Conservation (phyloP, 345 rosid genomes). For the Hypericum perforatum region DNA sequence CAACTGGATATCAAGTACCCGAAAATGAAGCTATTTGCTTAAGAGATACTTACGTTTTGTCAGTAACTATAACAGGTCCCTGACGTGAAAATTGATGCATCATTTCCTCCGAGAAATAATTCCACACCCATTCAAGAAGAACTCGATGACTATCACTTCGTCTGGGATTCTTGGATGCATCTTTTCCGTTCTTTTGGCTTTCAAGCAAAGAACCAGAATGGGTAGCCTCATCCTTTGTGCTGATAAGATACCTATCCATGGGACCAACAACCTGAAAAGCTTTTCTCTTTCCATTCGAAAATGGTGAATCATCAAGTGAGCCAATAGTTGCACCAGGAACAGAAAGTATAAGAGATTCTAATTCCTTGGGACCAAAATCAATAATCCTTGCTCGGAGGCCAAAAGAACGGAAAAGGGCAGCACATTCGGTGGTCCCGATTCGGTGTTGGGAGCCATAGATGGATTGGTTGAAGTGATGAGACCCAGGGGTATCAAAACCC, state of each 20-base stretch:
- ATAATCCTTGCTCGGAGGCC: slow-evolving; percentile 63
- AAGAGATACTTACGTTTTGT: slow-evolving; percentile 37
- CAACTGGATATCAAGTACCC: no score
- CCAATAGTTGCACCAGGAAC: slow-evolving; percentile 49
- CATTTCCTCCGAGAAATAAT: slow-evolving; percentile 49
- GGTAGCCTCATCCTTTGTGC: slow-evolving; percentile 11
- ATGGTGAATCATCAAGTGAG: slow-evolving; percentile 6
- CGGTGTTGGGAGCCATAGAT: slow-evolving; percentile 40
- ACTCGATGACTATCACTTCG: slow-evolving; percentile 28
- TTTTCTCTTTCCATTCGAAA: slow-evolving; percentile 24
- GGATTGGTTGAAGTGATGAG: slow-evolving; percentile 40
- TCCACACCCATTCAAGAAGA: slow-evolving; percentile 77
- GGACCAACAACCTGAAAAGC: slow-evolving; percentile 39
- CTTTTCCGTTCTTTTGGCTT: no score
- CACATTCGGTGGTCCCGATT: slow-evolving; percentile 79
- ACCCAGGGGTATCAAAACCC: slow-evolving; percentile 61
- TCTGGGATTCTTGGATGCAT: slow-evolving; percentile 12
- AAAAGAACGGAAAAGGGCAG: slow-evolving; percentile 65
- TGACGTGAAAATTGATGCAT: slow-evolving; percentile 15
- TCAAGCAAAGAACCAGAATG: neutral
- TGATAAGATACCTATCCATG: slow-evolving; percentile 50
- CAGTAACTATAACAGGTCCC: slow-evolving; percentile 30
- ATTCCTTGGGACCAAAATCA: slow-evolving; percentile 61
- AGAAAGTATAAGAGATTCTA: slow-evolving; percentile 41
- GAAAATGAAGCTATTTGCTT: slow-evolving; percentile 1